A percentile compares a stretch with the other conserved stretches of the same genome.
Conservation (phyloP, 2,329 filamentous ascomycete genomes). For the Anthostomella pinea region DNA sequence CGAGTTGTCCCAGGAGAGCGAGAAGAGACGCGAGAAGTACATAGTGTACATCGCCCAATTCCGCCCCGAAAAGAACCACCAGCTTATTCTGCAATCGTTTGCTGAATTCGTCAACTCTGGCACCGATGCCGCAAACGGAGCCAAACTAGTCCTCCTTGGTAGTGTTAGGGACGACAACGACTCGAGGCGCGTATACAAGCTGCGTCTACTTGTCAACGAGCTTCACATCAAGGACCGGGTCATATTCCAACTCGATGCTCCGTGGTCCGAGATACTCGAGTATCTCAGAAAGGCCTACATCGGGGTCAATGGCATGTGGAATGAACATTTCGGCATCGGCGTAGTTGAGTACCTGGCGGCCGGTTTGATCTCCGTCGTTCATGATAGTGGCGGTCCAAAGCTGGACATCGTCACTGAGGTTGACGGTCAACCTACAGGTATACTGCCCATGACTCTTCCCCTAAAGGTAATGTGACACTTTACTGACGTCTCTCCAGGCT, state of each 20-base stretch:
- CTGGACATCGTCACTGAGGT: constrained; percentile 85
- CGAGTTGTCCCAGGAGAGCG: constrained; percentile 65
- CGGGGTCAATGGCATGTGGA: constrained; percentile 99
- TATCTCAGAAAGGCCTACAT: constrained; percentile 76
- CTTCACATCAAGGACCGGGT: constrained; percentile 80
- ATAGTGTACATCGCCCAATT: constrained; percentile 97
- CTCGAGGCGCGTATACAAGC: constrained; percentile 79
- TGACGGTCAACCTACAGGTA: constrained; percentile 75
- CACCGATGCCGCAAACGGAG: constrained; percentile 47
- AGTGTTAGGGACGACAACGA: constrained; percentile 86
- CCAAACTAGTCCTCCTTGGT: constrained; percentile 80
- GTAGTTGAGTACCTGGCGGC: constrained; percentile 98
- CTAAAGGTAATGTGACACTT: not conserved
- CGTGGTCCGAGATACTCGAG: constrained; percentile 81
- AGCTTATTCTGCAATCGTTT: constrained; percentile 81
- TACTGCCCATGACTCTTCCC: constrained; percentile 17
- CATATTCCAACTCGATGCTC: constrained; percentile 84
- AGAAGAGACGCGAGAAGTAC: constrained; percentile 65
- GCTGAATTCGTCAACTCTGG: constrained; percentile 65
- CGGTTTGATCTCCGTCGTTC: constrained; percentile 87
- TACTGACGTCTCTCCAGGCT: constrained; percentile 54
- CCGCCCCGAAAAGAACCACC: constrained; percentile 94
- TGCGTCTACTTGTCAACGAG: constrained; percentile 82
- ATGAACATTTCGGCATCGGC: constrained; percentile 97
- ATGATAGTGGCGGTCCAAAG: constrained; percentile 89